Evolutionary conservation across 148 eudicot species (phyloP), one percentile per base, ranked within the genome.

Genomic region (Pharnaceum exiguum): DNA sequence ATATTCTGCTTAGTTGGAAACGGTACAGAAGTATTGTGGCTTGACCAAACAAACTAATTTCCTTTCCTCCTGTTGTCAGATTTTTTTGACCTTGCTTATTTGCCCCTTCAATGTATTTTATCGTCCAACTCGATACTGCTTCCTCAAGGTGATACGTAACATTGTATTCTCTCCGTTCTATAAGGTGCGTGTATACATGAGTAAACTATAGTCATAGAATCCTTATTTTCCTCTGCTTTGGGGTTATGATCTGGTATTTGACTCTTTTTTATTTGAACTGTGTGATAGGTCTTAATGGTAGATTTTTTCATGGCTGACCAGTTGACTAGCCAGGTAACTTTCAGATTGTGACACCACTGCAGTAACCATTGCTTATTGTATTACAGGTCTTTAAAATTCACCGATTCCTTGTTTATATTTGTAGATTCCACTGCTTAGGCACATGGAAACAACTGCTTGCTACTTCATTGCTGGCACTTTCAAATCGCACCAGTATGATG

Each of bases 291-390:
- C 72, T 55, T 93, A 71, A 68, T 93, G 82, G 95, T 93, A 12
- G 99, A 93, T 63, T 93, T 93, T 46, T 93, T 88, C 83, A 93
- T 93, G 99, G 99, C 99, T 45, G 99, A 93, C 68, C 99, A 93
- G 75, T 80, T 93, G 7, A 85, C 95, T 44, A 93, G 99, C 74
- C 98, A 91, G 98, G 98, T 91, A 75, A 59, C 24, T 54, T 15
- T 31, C 51, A 38, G 32, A 44, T 1, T 36, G 7, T 12, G 22
- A 24, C 50, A 57, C 29, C 6, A 32, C 22, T 16, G 27, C 23
- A 37, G 26, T 31, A 24, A 31, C 3, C 38, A 13, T 40, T 11
- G 25, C 16, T 39, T 7, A 30, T 59, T 10, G 12, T 62, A 26
- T 26, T 43, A 46, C 33, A 24, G 3, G 12, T 27, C 26, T 32